Percentiles rank a stretch among this genome's conserved stretches.
phyloP scores from a whole-genome alignment of 1,284 basidiomycete species.

The Peniophora sp. region DNA sequence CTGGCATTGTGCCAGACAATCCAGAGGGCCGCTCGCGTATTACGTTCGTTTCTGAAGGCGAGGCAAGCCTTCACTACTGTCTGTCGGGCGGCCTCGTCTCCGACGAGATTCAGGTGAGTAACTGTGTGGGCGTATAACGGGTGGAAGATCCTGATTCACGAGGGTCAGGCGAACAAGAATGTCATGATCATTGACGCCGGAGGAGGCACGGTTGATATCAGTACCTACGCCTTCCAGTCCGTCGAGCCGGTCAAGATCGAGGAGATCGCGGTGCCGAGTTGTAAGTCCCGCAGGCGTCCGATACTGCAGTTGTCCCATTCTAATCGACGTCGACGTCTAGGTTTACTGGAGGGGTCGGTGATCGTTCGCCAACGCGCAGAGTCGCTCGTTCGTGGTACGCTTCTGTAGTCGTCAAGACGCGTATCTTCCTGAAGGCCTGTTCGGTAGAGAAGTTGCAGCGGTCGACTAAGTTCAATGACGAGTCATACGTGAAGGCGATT shows the following conservation, averaged over 20 bases:
- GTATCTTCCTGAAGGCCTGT: neutral
- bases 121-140: neutral
- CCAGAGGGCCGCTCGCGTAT: slow-evolving; percentile 21
- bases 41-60: slow-evolving; percentile 36
- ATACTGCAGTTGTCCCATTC: neutral
- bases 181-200: slow-evolving; percentile 51
- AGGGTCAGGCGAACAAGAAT: slow-evolving; percentile 27
- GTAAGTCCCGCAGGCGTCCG: slow-evolving; percentile 19
- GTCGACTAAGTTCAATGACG: neutral
- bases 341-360: neutral
- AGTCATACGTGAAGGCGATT: neutral
- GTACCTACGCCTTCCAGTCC: slow-evolving; percentile 31
- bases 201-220: slow-evolving; percentile 49
- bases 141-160: neutral
- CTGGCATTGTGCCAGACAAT: slow-evolving; percentile 18
- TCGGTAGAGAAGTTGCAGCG: neutral
- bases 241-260: slow-evolving; percentile 19
- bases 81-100: neutral
- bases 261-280: slow-evolving; percentile 32
- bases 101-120: neutral
- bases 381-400: neutral
- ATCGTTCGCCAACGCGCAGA: neutral
- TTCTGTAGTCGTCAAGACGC: neutral
- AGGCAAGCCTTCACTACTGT: slow-evolving; percentile 23
- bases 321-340: too few species aligned